Evolutionary conservation across 1,284 basidiomycete species (phyloP), one percentile per base, ranked within the genome.

Genomic region (Sporisorium graminicola): DNA sequence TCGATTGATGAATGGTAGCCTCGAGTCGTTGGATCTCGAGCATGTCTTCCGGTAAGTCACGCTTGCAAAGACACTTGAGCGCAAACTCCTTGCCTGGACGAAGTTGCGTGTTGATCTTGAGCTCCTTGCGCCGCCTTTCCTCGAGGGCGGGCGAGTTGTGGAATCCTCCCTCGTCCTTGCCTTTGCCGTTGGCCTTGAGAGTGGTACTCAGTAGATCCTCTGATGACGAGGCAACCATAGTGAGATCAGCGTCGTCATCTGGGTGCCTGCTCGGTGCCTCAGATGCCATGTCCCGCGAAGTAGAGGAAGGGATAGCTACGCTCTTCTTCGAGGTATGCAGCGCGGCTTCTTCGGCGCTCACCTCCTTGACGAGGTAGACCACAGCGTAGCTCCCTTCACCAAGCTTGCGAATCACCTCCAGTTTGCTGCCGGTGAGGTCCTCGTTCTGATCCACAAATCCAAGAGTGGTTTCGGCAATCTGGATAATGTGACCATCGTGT

Each of bases 1-100:
- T 90, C 29, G 93, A 95, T 86, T 98, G 94, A 86, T 99, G 96
- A 70, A 99, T 94, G 50, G 91, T 94, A 52, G 95, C 95, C 90
- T 85, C 84, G n/a, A 84, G 75, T 12, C 82, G 71, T 53, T 85
- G 84, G 4, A 83, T 63, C 40, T 82, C 78, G 35, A 84, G 77
- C 77, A 82, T 81, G 24, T 82, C 81, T 10, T 79, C 74, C 10
- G 73, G 63, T 24, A 85, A 55, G 47, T 85, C 80, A 29, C 83
- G 77, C 65, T 85, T 98, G 85, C 93, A 95, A 66, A 99, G 88
- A 86, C 94, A 94, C 89, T 99, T 99, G 87, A 99, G 90, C 20
- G 96, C 95, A 86, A 93, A 99, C 86, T 98, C 91, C 66, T 92
- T 75, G 24, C 65, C 58, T 33, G 72, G 73, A 26, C 54, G 58